Percentiles rank a stretch among this genome's conserved stretches.
Conservation (phyloP, 805 yeast species). For the Starmerella bombi region DNA sequence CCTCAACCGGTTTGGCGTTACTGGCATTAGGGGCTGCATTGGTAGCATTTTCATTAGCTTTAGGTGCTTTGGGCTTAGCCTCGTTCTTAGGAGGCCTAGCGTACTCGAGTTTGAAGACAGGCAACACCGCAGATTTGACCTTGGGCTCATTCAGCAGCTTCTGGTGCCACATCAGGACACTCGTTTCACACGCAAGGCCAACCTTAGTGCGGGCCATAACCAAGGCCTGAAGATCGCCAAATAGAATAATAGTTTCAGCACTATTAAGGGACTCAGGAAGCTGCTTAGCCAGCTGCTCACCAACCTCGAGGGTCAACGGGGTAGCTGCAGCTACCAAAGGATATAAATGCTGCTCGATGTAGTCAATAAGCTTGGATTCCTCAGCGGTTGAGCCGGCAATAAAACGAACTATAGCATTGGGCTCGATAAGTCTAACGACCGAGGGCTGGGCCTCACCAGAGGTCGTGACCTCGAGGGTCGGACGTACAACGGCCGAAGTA, state of each 20-base stretch:
- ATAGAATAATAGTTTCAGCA: slow-evolving; percentile 33
- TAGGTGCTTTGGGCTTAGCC: slow-evolving; percentile 2
- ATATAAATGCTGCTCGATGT: slow-evolving; percentile 31
- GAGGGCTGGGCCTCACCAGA: slow-evolving; percentile 4
- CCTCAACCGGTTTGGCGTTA: slow-evolving; percentile 14
- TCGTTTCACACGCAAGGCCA: slow-evolving; percentile 24
- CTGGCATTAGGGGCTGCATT: not conserved
- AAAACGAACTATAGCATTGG: slow-evolving; percentile 41
- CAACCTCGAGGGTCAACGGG: slow-evolving; percentile 19
- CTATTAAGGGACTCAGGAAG: slow-evolving; percentile 26
- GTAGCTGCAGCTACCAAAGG: slow-evolving; percentile 15
- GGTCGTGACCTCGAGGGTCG: slow-evolving; percentile 15
- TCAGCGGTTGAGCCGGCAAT: slow-evolving; percentile 20
- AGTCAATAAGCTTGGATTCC: slow-evolving; percentile 23
- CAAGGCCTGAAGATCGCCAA: slow-evolving; percentile 34
- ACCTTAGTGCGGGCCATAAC: slow-evolving; percentile 25
- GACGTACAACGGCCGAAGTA: slow-evolving; percentile 14
- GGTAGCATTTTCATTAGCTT: not conserved
- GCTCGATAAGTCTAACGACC: slow-evolving; percentile 30
- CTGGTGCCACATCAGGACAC: slow-evolving; percentile 27
- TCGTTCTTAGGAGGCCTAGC: slow-evolving; percentile 11
- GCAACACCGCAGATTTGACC: slow-evolving; percentile 21
- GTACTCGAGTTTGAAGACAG: slow-evolving; percentile 15
- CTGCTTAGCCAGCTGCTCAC: slow-evolving; percentile 16
- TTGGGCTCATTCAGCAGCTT: slow-evolving; percentile 22